A percentile compares a stretch with the other conserved stretches of the same genome.
Evolutionary conservation across 306 rosid species (phyloP).

Genomic region (Casuarina equisetifolia): DNA sequence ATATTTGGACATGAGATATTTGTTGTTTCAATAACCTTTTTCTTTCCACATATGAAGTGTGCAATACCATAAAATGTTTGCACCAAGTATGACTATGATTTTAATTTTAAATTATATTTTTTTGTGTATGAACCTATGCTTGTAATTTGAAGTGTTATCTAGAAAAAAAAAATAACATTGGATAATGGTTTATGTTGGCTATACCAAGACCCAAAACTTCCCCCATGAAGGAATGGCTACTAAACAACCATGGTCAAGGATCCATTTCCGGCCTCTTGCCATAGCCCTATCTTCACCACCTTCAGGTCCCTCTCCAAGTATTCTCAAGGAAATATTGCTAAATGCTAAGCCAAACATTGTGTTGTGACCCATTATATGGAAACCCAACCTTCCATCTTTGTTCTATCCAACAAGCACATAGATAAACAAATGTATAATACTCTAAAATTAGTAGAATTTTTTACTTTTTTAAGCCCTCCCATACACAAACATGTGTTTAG

Average conservation of each 20-base stretch:
- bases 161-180: too few relatives aligned
- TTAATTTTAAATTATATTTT: too few relatives aligned
- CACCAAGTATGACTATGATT: too few relatives aligned
- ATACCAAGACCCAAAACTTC: slow-evolving; percentile 65
- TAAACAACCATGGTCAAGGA: slow-evolving; percentile 63
- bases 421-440: too few relatives aligned
- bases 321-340: slow-evolving; percentile 57
- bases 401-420: slow-evolving; percentile 31
- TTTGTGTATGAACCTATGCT: too few relatives aligned
- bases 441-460: neutral
- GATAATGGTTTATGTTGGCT: too few relatives aligned
- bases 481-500: neutral
- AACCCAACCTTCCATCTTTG: slow-evolving; percentile 80
- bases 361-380: slow-evolving; percentile 66
- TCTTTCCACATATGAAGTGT: too few relatives aligned
- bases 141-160: too few relatives aligned
- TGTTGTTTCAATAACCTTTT: too few relatives aligned
- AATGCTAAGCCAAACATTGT: slow-evolving; percentile 69
- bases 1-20: too few relatives aligned
- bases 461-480: neutral
- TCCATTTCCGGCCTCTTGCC: slow-evolving; percentile 53
- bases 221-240: slow-evolving; percentile 73
- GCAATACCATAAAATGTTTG: too few relatives aligned
- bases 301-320: slow-evolving; percentile 54
- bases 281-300: slow-evolving; percentile 38